Base-by-base conservation (phyloP, 1,284 basidiomycete species). In the Exsudoporus floridanus region DNA sequence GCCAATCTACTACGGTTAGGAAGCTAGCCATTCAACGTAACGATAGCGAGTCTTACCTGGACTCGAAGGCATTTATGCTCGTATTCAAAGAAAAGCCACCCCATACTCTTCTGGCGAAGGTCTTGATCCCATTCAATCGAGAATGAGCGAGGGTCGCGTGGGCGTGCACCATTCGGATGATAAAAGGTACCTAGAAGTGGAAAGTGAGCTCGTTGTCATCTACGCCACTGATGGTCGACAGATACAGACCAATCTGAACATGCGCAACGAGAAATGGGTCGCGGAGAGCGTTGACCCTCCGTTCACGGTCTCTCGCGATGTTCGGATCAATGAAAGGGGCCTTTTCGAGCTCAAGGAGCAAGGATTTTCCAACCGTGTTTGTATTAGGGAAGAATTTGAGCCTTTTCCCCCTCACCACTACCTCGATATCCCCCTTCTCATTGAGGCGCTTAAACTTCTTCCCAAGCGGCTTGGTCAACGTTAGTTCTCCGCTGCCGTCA, bases 21-120 rank as follows among this genome's bases (percentile, higher is more conserved):
- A 40, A 23, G 13, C 2, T 7, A n/a, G n/a, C 31, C 19, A n/a
- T 14, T 37, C 16, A 18, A 31, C 31, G 25, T 36, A 8, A 25
- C 14, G 19, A 36, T 35, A 46, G 39, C 19, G 23, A 51, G 36
- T 57, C 72, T 65, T 54, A 83, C 85, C 67, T 71, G 74, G 16
- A 87, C 76, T 13, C 81, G 77, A 36, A 89, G 77, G 23, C 80
- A 62, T 67, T 85, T 86, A 59, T 85, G 79, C 27, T 82, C 79
- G 57, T 87, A 88, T 46, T 86, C 77, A 49, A 88, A 82, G 49
- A 72, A 69, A 19, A 89, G 65, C 67, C 78, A 75, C 1, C 77
- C 84, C 50, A 76, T 74, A 34, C 78, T 76, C 50, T 73, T 66
- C 18, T 70, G 50, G 9, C 62, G 60, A 58, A 77, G 75, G 55